Base-by-base conservation (phyloP, 2,329 filamentous ascomycete genomes). In the Neonectria sp. region DNA sequence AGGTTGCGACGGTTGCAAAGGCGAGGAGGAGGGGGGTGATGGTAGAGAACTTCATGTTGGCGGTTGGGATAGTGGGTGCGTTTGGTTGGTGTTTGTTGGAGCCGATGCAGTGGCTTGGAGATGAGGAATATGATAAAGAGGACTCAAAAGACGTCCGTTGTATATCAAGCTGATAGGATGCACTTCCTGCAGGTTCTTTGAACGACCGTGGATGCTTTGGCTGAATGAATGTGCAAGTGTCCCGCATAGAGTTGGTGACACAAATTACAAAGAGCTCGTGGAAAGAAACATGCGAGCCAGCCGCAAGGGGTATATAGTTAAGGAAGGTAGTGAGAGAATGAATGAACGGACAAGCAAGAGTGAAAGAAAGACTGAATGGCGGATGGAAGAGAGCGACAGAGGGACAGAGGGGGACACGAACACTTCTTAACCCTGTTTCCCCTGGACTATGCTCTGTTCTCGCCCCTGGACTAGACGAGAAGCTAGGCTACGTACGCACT, bases 31-130 rank as follows among this genome's bases (percentile, higher is more conserved):
- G 49, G 7, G 74, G 55, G 7, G 70, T 11, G 6, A 70, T 13
- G 9, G 72, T 58, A 52, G 73, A 68, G 70, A 79, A 69, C 65
- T 76, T 78, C 79, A 80, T 80, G 2, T 3, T 65, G 31, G n/a
- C 6, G 40, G n/a, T 7, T 9, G 6, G 15, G 17, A n/a, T 6
- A 2, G n/a, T n/a, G 15, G 9, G 15, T 17, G 33, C 13, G 33
- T 40, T 35, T 35, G 33, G 33, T 35, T 35, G 35, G 15, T 15
- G 2, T 31, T 37, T 37, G 3, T 13, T 37, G 7, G 11, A 12
- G 31, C 12, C 4, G 11, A 13, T 35, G 9, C 4, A 35, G 33
- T 12, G 15, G 37, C n/a, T n/a, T 40, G 35, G 6, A 8, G 6
- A 17, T 37, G 35, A 3, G 37, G 7, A 40, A 40, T 40, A 3